phyloP scores from a whole-genome alignment of 345 rosid genomes.

The Ailanthus altissimus region DNA sequence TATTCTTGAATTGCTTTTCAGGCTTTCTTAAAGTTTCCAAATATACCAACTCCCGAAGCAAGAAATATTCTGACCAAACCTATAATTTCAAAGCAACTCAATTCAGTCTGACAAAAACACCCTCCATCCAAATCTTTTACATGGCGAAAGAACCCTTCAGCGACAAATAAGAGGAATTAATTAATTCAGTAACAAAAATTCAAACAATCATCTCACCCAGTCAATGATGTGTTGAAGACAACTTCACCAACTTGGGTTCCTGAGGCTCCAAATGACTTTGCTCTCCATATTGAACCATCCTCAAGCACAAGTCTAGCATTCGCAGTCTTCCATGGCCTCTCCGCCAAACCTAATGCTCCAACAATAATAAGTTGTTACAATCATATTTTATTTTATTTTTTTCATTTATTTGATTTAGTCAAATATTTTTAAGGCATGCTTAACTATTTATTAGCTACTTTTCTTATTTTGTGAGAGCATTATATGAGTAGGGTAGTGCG shows the following conservation, averaged over 20 bases:
- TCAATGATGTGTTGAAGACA: constrained; percentile 93
- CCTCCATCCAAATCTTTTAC: not conserved
- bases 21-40: not conserved
- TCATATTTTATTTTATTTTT: too few species aligned
- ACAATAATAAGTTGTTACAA: not conserved
- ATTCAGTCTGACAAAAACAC: not conserved
- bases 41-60: not conserved
- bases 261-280: constrained; percentile 92
- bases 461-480: too few species aligned
- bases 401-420: too few species aligned
- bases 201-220: constrained; percentile 52
- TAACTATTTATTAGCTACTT: too few species aligned
- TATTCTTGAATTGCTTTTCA: not conserved
- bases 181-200: not conserved
- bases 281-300: constrained; percentile 94
- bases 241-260: constrained; percentile 97
- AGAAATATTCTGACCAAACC: not conserved
- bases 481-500: too few species aligned
- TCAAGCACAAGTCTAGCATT: constrained; percentile 90
- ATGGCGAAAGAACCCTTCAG: not conserved
- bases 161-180: not conserved
- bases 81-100: too few species aligned
- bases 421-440: too few species aligned
- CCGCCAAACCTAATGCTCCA: constrained; percentile 44
- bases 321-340: constrained; percentile 82